These are phyloP conservation scores for Rhododendron vialii DNA, from an alignment of 148 eudicot species.

Conservation along the genomic window DNA sequence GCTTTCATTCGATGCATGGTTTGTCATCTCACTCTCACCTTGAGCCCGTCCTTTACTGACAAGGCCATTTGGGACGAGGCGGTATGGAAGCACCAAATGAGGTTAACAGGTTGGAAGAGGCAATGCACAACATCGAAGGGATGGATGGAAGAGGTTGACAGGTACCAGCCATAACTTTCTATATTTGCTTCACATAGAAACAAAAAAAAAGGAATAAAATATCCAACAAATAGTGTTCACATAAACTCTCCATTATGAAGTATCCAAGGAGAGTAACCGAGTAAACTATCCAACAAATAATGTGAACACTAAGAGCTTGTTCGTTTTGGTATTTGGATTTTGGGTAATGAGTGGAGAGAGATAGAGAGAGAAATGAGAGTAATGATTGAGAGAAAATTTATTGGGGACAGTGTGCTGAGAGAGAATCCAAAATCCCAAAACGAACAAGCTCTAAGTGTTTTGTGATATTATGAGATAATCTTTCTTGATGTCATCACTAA, in stretches of 20 bases:
- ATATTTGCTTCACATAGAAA: not conserved
- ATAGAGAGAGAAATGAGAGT: too few species aligned
- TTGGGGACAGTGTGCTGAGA: too few species aligned
- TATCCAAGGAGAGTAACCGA: not conserved
- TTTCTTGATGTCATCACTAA: not conserved
- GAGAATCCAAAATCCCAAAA: too few species aligned
- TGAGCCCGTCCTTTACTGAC: not conserved
- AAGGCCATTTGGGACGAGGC: not conserved
- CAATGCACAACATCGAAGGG: not conserved
- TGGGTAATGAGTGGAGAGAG: too few species aligned
- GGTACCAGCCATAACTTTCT: not conserved
- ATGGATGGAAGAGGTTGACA: not conserved
- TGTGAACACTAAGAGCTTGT: not conserved
- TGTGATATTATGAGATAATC: not conserved
- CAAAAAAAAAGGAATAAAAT: not conserved
- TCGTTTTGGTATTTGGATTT: too few species aligned
- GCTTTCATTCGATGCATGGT: not conserved
- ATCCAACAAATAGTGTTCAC: too few species aligned
- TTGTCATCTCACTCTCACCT: not conserved
- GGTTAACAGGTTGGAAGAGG: not conserved
- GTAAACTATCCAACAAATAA: not conserved
- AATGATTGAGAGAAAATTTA: too few species aligned
- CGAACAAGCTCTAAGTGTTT: not conserved
- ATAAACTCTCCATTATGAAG: not conserved
- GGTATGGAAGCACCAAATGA: not conserved